Evolutionary conservation across 768 basidiomycete species (phyloP).

Genomic region (Kwoniella newhampshirensis): DNA sequence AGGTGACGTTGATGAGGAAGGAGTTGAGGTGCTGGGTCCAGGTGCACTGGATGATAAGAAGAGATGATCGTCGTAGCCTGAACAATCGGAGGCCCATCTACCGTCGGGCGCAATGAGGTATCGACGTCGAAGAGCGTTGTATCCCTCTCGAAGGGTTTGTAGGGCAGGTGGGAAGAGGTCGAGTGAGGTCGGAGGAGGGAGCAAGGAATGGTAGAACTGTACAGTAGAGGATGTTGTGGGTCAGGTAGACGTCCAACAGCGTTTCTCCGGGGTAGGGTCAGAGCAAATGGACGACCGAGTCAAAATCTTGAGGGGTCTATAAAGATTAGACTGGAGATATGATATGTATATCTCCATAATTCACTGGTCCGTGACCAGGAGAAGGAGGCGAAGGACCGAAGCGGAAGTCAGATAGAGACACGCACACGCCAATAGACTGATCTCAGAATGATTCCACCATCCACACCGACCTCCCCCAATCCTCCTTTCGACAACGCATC

Average conservation of each 20-base stretch:
- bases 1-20: no score
- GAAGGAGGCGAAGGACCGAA: no score
- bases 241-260: no score
- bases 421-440: constrained; percentile 51
- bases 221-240: neutral
- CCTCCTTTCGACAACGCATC: constrained; percentile 30
- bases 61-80: constrained; percentile 21
- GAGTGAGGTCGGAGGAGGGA: constrained; percentile 39
- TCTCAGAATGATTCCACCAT: constrained; percentile 41
- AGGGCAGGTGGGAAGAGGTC: constrained; percentile 32
- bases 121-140: constrained; percentile 35
- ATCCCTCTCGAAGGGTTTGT: constrained; percentile 23
- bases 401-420: no score
- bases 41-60: neutral
- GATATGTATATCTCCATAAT: no score
- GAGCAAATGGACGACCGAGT: no score
- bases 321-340: no score
- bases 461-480: constrained; percentile 24
- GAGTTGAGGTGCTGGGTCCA: neutral
- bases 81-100: constrained; percentile 51
- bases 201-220: constrained; percentile 41
- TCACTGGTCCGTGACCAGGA: no score
- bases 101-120: constrained; percentile 51
- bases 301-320: no score
- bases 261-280: no score